A percentile compares a stretch with the other conserved stretches of the same genome.
phyloP scores from a whole-genome alignment of 257 asterid genomes.

The Verbascum thapsus region DNA sequence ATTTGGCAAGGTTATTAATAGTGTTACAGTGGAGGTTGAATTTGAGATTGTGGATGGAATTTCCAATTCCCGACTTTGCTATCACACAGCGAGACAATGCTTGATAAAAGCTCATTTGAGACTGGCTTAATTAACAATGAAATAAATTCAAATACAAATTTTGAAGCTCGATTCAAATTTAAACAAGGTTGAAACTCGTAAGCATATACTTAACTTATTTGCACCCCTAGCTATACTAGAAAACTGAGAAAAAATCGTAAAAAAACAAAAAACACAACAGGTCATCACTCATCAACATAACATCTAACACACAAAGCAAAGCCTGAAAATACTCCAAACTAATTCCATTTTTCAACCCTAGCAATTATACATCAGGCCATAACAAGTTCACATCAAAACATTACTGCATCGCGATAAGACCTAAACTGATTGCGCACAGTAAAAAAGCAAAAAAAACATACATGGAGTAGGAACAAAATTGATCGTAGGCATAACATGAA shows the following conservation, averaged over 20 bases:
- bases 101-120: too few species aligned
- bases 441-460: constrained; percentile 34
- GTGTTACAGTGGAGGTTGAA: not conserved
- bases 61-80: not conserved
- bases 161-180: too few species aligned
- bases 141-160: too few species aligned
- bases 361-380: not conserved
- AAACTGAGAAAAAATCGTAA: too few species aligned
- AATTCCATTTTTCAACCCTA: constrained; percentile 28
- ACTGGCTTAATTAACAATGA: too few species aligned
- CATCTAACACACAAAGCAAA: not conserved
- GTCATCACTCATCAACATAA: not conserved
- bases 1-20: constrained; percentile 6
- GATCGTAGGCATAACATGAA: constrained; percentile 71
- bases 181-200: too few species aligned
- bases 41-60: not conserved
- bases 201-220: too few species aligned
- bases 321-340: not conserved
- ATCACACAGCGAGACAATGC: too few species aligned
- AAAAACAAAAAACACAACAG: not conserved
- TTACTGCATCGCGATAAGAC: too few species aligned
- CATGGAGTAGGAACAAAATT: constrained; percentile 76
- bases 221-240: too few species aligned
- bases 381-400: constrained; percentile 22
- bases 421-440: not conserved